These are phyloP conservation scores for Vishniacozyma victoriae DNA, from an alignment of 768 basidiomycete genomes.

Conservation along the genomic window DNA sequence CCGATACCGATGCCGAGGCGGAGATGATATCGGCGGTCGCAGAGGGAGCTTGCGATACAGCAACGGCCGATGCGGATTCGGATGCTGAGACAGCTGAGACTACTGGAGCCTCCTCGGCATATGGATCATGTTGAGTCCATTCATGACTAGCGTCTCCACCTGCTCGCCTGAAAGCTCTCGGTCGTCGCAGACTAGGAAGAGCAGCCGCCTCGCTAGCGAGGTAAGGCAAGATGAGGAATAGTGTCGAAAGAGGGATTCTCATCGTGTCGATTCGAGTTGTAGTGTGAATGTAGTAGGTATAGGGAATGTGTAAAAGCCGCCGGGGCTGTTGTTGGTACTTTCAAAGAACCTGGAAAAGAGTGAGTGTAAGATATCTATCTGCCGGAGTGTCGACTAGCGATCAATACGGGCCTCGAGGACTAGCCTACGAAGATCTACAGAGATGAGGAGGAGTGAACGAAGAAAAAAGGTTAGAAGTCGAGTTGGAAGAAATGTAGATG, in stretches of 20 bases:
- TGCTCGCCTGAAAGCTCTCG: no score
- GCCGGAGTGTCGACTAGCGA: no score
- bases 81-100: not conserved
- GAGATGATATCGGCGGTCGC: not conserved
- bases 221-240: slow-evolving; percentile 27
- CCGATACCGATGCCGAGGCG: not conserved
- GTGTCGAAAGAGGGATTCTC: no score
- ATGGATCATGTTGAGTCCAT: slow-evolving; percentile 10
- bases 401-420: no score
- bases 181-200: slow-evolving; percentile 10
- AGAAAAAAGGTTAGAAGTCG: no score
- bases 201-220: slow-evolving; percentile 22
- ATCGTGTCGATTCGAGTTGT: no score
- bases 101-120: not conserved
- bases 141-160: no score
- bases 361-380: no score
- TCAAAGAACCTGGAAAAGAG: not conserved
- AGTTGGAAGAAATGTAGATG: no score
- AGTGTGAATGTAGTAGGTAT: not conserved
- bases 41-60: not conserved
- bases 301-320: slow-evolving; percentile 19
- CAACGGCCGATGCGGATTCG: not conserved
- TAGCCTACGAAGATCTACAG: no score
- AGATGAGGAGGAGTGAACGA: no score
- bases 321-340: slow-evolving; percentile 18